Evolutionary conservation across 331 rosid species (phyloP), one percentile per base, ranked within the genome.

Genomic region (Ulmus americana): DNA sequence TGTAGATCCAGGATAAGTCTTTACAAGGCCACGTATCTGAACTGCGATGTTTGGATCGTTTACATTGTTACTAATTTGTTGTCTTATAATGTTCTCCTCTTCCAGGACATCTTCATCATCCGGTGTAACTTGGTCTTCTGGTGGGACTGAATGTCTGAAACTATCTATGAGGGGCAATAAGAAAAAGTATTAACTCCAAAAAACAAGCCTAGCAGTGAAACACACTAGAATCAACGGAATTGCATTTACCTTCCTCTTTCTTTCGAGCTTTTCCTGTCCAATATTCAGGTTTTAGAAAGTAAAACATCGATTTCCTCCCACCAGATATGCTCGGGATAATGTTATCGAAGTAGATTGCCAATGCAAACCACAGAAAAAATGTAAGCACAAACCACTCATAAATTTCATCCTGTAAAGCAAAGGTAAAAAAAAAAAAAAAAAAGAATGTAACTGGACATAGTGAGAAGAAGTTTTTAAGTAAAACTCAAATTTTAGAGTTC

Each of bases 101-200:
- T 83, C 83, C 45, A 75, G 82, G 63, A 92, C 97, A 80, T 92
- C 97, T 68, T 83, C 89, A 79, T 92, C 96, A 53, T 92, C 88
- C 44, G 95, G 81, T 40, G 76, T 71, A 68, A 64, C 9, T 42
- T 63, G 75, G 70, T 82, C 97, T 71, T 63, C 77, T 42, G 55
- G 70, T 4, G 85, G 84, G 63, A 51, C 45, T 64, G 87, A 81
- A 70, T 68, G 74, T 6, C 76, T 28, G 82, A 90, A 88, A 78
- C 88, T 82, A 79, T 20, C 22, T 20, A 20, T 20, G 22, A 20
- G 22, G 22, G 22, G 22, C 0, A 20, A 20, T 20, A 20, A 20
- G 22, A 20, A 20, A 13, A 62, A 3, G 13, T 15, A 43, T 12
- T 11, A 69, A 62, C 65, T 59, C 16, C 58, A 8, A 55, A 67